Evolutionary conservation across 257 asterid species (phyloP).

Genomic region (Lycium ferocissimum): DNA sequence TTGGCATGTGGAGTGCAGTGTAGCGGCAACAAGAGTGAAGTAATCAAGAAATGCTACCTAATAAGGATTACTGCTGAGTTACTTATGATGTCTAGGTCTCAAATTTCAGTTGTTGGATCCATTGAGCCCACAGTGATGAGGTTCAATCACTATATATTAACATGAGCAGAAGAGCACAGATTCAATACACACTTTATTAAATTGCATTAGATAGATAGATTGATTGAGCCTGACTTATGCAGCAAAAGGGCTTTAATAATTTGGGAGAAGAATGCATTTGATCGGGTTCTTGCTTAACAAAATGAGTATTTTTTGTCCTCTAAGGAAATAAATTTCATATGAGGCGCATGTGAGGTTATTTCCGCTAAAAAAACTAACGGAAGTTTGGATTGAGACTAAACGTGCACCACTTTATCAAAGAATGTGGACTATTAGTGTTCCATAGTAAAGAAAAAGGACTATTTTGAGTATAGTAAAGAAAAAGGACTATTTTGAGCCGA

Average conservation of each 20-base stretch:
- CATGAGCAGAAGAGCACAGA: neutral
- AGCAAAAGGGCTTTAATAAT: neutral
- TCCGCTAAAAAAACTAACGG: neutral
- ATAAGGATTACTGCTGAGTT: too few species aligned
- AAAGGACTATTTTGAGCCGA: too few species aligned
- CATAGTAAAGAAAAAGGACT: neutral
- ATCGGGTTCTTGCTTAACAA: neutral
- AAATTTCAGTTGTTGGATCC: too few species aligned
- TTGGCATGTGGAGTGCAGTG: too few species aligned
- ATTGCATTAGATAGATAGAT: neutral
- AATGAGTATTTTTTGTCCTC: neutral
- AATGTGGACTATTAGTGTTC: neutral
- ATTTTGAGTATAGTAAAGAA: too few species aligned
- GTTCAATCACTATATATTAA: too few species aligned
- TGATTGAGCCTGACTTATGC: neutral
- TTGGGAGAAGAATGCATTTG: neutral
- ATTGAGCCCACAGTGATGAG: neutral
- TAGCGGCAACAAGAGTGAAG: too few species aligned
- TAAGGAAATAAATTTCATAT: too few species aligned
- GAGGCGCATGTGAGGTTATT: neutral
- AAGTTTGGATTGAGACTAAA: neutral
- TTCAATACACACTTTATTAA: neutral
- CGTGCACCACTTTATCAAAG: neutral
- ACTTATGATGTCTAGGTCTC: too few species aligned
- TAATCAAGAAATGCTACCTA: too few species aligned